Percentiles rank a stretch among this genome's conserved stretches.
phyloP scores from a whole-genome alignment of 208 protist species.

The Trypanosoma avium region DNA sequence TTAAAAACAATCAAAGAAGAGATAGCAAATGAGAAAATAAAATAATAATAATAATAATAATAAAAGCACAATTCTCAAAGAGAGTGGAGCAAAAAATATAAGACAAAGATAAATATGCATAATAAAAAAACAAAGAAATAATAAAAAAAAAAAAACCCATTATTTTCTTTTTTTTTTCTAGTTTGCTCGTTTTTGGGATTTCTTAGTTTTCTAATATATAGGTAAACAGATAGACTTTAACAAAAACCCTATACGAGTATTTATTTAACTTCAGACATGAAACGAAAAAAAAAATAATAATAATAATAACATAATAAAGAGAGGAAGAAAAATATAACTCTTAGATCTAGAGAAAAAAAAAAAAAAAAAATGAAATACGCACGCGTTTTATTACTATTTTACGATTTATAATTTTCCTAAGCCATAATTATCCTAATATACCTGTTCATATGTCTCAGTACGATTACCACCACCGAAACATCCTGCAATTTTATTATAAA shows the following conservation, averaged over 20 bases:
- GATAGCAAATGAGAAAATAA: background rate
- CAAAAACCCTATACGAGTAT: no score
- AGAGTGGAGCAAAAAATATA: no score
- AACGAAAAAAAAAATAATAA: background rate
- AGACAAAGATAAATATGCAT: background rate
- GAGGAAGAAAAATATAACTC: background rate
- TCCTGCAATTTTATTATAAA: conserved; percentile 10
- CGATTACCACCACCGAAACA: conserved; percentile 5
- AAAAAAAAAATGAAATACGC: background rate
- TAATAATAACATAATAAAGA: background rate
- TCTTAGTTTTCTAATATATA: no score
- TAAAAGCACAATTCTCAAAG: no score
- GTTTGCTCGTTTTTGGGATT: no score
- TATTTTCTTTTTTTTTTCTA: no score
- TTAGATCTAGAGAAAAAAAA: no score
- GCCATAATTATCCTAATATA: conserved; percentile 10
- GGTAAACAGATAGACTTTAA: no score
- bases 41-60: no score
- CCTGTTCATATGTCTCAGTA: conserved; percentile 1
- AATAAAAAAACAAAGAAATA: background rate
- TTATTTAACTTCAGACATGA: no score
- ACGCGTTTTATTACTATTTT: no score
- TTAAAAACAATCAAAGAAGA: background rate
- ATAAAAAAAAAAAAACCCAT: background rate
- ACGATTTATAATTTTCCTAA: no score